These are phyloP conservation scores for Cystobasidium onofrii DNA, from an alignment of 768 basidiomycete species.

Conservation along the genomic window DNA sequence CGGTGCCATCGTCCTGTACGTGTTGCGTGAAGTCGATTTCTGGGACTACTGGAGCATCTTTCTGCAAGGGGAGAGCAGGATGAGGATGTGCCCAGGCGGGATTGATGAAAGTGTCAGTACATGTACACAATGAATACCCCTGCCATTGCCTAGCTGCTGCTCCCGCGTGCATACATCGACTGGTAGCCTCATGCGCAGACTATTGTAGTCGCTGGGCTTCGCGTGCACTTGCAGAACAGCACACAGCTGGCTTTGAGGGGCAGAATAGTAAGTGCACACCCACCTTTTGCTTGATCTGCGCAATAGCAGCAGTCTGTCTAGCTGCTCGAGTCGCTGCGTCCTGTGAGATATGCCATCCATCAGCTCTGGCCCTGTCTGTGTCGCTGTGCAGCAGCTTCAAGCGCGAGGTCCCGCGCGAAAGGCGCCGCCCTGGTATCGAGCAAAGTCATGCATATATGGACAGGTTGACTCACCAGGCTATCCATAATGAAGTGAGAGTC, in stretches of 20 bases:
- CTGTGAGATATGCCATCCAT: background rate
- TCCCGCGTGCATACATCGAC: background rate
- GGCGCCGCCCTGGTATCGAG: too few species aligned
- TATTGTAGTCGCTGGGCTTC: too few species aligned
- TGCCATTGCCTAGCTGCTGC: background rate
- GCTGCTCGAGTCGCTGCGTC: slow-evolving; percentile 23
- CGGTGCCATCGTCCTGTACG: slow-evolving; percentile 69
- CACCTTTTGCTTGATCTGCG: slow-evolving; percentile 23
- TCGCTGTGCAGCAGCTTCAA: background rate
- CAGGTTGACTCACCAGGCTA: background rate
- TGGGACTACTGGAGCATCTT: slow-evolving; percentile 14
- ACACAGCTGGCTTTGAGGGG: background rate
- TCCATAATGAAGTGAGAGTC: background rate
- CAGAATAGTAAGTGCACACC: background rate
- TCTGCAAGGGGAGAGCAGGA: background rate
- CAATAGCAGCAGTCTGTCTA: slow-evolving; percentile 29
- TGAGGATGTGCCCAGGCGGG: background rate
- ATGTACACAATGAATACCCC: background rate
- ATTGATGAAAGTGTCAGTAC: background rate
- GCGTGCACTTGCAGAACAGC: background rate
- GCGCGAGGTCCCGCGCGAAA: background rate
- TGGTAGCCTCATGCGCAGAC: too few species aligned
- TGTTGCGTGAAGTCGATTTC: slow-evolving; percentile 33
- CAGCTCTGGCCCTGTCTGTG: background rate
- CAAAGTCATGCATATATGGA: too few species aligned